These are phyloP conservation scores for Tricholoma sp. DNA, from an alignment of 768 basidiomycete species.

Conservation along the genomic window DNA sequence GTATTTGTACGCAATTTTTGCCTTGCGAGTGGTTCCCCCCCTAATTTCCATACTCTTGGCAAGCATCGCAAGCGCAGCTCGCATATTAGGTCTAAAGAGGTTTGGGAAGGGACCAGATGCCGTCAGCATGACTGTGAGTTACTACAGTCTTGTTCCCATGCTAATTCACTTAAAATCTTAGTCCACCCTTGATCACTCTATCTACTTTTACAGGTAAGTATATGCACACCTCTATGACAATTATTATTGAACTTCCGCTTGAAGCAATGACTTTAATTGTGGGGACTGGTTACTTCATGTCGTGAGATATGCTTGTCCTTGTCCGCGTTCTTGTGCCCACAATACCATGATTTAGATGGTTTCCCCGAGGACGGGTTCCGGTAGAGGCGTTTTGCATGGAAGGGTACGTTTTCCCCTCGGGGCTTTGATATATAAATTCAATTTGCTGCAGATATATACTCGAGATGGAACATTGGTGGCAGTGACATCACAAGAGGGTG, in stretches of 20 bases:
- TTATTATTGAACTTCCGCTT: constrained; percentile 1
- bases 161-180: constrained; percentile 18
- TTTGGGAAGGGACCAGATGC: constrained; percentile 44
- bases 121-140: constrained; percentile 58
- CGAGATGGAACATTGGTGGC: constrained; percentile 62
- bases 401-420: constrained; percentile 42
- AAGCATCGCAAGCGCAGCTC: constrained; percentile 54
- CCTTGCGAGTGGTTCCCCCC: neutral
- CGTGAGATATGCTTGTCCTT: constrained; percentile 34
- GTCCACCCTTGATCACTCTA: constrained; percentile 76
- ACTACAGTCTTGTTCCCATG: neutral
- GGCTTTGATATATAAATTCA: neutral
- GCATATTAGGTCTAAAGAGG: constrained; percentile 50
- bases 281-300: constrained; percentile 80
- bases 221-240: neutral
- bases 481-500: constrained; percentile 78
- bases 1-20: constrained; percentile 52
- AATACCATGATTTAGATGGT: constrained; percentile 39
- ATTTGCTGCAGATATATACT: constrained; percentile 56
- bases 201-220: constrained; percentile 72
- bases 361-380: constrained; percentile 58
- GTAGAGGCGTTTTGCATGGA: constrained; percentile 67
- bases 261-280: constrained; percentile 69
- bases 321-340: neutral
- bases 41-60: constrained; percentile 3